These are phyloP conservation scores for Exidia glandulosa DNA, from an alignment of 768 basidiomycete genomes.

Conservation along the genomic window DNA sequence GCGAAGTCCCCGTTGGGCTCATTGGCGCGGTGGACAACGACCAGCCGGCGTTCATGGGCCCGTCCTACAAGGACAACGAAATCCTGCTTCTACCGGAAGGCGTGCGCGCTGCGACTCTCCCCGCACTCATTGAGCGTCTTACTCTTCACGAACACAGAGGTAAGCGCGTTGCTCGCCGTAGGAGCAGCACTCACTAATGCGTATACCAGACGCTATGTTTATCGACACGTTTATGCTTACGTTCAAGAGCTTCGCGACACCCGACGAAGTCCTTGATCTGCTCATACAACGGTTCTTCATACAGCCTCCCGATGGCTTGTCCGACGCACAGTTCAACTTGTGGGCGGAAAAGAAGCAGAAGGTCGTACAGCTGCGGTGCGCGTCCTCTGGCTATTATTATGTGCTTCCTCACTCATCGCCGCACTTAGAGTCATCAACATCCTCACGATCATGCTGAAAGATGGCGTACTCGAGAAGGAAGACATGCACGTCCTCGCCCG, in stretches of 20 bases:
- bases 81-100: conserved; percentile 80
- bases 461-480: conserved; percentile 76
- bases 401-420: conserved; percentile 2
- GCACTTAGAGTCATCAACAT: conserved; percentile 71
- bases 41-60: conserved; percentile 76
- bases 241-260: conserved; percentile 85
- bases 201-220: conserved; percentile 54
- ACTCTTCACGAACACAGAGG: conserved; percentile 86
- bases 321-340: conserved; percentile 48
- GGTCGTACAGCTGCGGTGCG: conserved; percentile 77
- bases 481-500: conserved; percentile 71
- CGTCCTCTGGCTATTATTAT: conserved; percentile 2
- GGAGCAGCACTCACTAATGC: conserved; percentile 2
- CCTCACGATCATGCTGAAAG: conserved; percentile 79
- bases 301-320: conserved; percentile 57
- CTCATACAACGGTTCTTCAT: conserved; percentile 78
- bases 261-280: conserved; percentile 72
- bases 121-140: conserved; percentile 78
- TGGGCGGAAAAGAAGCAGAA: conserved; percentile 85
- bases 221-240: conserved; percentile 91
- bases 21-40: conserved; percentile 30
- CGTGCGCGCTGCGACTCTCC: conserved; percentile 77
- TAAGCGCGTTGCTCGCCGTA: conserved; percentile 22
- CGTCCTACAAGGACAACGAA: conserved; percentile 68
- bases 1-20: conserved; percentile 40